These are phyloP conservation scores for Thalassiosira mediterranea DNA, from an alignment of 352 stramenopile species.

Conservation along the genomic window DNA sequence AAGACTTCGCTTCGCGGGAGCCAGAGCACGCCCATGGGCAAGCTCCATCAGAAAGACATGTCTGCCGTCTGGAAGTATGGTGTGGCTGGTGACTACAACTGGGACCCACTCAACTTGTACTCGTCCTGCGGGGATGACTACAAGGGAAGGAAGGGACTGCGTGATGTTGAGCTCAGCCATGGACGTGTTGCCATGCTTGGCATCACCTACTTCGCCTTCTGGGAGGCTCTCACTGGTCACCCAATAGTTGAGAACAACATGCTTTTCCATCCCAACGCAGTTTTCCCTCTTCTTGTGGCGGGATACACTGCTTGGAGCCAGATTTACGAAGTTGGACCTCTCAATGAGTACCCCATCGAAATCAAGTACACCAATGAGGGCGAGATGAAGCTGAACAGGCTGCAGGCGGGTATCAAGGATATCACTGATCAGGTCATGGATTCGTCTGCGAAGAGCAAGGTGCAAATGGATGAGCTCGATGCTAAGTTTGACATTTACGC, in stretches of 20 bases:
- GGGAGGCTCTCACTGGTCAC: conserved; percentile 69
- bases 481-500: conserved; percentile 41
- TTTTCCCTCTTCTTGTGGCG: conserved; percentile 57
- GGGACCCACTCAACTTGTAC: conserved; percentile 79
- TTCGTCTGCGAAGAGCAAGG: conserved; percentile 11
- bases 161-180: conserved; percentile 76
- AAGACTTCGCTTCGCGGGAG: conserved; percentile 64
- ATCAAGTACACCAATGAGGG: conserved; percentile 64
- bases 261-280: conserved; percentile 77
- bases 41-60: conserved; percentile 76
- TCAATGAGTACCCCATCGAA: conserved; percentile 58
- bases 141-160: conserved; percentile 69
- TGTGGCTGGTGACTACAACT: conserved; percentile 81
- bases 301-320: conserved; percentile 61
- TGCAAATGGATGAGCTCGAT: conserved; percentile 21
- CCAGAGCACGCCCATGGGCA: conserved; percentile 53
- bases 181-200: conserved; percentile 77
- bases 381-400: conserved; percentile 54
- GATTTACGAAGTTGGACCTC: conserved; percentile 65
- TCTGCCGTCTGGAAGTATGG: conserved; percentile 72
- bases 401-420: conserved; percentile 26
- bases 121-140: conserved; percentile 67
- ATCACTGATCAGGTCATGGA: conserved; percentile 3
- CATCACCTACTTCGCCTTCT: conserved; percentile 74
- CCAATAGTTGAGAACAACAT: conserved; percentile 76